phyloP scores from a whole-genome alignment of 108 stramenopile species.

The Conticribra weissflogii region DNA sequence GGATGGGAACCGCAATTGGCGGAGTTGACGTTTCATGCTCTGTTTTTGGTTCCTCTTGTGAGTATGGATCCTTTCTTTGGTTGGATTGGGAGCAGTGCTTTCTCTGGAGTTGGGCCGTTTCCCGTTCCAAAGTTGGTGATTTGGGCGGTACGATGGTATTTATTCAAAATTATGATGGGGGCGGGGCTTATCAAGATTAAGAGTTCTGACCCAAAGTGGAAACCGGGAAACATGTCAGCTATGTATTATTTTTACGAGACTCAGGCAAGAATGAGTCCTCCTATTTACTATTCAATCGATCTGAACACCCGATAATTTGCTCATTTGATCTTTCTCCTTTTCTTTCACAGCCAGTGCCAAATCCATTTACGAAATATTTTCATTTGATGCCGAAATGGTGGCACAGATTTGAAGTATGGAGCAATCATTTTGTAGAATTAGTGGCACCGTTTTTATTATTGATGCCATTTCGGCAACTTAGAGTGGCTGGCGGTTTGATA shows the following conservation, averaged over 20 bases:
- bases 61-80: conserved; percentile 52
- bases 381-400: conserved; percentile 60
- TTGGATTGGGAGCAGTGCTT: not conserved
- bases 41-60: conserved; percentile 69
- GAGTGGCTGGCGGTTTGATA: conserved; percentile 55
- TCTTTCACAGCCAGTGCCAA: conserved; percentile 53
- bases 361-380: conserved; percentile 62
- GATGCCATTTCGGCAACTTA: conserved; percentile 34
- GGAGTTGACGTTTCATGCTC: conserved; percentile 62
- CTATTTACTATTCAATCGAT: no score
- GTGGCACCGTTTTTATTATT: conserved; percentile 63
- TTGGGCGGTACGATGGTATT: conserved; percentile 57
- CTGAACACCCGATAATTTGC: not conserved
- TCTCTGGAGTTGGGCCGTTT: conserved; percentile 1
- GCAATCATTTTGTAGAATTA: conserved; percentile 76
- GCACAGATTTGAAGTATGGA: conserved; percentile 64
- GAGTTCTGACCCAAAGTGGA: conserved; percentile 61
- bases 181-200: conserved; percentile 70
- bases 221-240: conserved; percentile 52
- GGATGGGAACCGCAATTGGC: conserved; percentile 79
- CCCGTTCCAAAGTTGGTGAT: conserved; percentile 48
- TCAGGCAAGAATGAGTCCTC: no score
- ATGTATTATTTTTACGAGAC: conserved; percentile 81
- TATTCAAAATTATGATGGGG: conserved; percentile 77
- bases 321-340: not conserved